These are phyloP conservation scores for Blastobotrys arbuscula DNA, from an alignment of 1,139 yeast species.

Conservation along the genomic window DNA sequence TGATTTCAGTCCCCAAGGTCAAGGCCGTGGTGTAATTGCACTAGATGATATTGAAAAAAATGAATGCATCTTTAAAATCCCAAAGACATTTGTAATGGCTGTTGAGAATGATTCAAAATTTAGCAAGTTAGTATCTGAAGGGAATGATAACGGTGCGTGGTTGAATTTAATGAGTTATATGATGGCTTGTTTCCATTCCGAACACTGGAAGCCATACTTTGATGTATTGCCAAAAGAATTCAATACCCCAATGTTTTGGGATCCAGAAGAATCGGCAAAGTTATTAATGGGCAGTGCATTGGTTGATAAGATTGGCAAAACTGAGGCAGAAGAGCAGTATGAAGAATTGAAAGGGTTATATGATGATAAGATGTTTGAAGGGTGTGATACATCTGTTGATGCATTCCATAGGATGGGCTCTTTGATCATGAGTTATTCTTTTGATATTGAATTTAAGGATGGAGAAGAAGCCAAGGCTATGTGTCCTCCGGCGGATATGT, in stretches of 20 bases:
- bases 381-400: slow-evolving; percentile 40
- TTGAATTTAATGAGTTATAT: slow-evolving; percentile 64
- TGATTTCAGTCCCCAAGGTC: slow-evolving; percentile 52
- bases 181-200: slow-evolving; percentile 49
- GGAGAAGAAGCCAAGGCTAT: slow-evolving; percentile 58
- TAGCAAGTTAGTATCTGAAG: slow-evolving; percentile 33
- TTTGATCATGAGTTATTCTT: slow-evolving; percentile 60
- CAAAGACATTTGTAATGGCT: slow-evolving; percentile 52
- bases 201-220: slow-evolving; percentile 64
- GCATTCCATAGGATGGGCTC: slow-evolving; percentile 71
- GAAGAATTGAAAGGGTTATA: slow-evolving; percentile 35
- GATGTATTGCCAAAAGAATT: slow-evolving; percentile 60
- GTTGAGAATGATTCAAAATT: slow-evolving; percentile 47
- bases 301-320: slow-evolving; percentile 62
- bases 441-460: slow-evolving; percentile 48
- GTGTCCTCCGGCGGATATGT: slow-evolving; percentile 89
- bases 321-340: slow-evolving; percentile 59
- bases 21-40: slow-evolving; percentile 81
- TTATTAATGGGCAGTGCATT: slow-evolving; percentile 69
- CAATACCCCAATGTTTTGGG: slow-evolving; percentile 80
- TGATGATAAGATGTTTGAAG: slow-evolving; percentile 28
- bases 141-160: slow-evolving; percentile 58
- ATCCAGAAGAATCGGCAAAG: slow-evolving; percentile 41
- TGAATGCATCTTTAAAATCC: slow-evolving; percentile 64
- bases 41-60: slow-evolving; percentile 50